Evolutionary conservation across 495 filamentous ascomycete genomes (phyloP).

Genomic region (Aspergillus baeticus): DNA sequence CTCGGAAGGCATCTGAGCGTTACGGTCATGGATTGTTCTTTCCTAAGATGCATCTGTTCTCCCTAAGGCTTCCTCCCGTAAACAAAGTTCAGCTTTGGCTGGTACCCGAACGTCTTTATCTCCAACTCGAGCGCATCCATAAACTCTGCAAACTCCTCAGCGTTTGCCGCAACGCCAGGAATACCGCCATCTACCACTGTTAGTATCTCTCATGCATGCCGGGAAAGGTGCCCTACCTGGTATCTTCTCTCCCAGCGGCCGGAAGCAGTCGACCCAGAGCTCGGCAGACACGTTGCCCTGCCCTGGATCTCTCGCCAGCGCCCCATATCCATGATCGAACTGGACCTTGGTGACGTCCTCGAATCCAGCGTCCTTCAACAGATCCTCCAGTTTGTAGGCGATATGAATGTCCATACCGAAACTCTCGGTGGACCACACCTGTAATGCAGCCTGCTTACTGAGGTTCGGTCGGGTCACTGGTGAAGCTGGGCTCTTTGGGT

Average conservation of each 20-base stretch:
- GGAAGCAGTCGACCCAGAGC: constrained; percentile 7
- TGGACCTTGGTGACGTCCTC: constrained; percentile 2
- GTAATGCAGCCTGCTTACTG: not conserved
- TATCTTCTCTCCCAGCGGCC: constrained; percentile 8
- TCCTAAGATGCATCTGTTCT: not conserved
- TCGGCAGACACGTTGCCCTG: not conserved
- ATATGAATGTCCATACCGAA: constrained; percentile 11
- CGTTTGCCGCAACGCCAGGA: constrained; percentile 3
- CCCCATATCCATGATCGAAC: constrained; percentile 8
- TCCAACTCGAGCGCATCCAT: constrained; percentile 2
- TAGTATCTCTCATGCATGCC: not conserved
- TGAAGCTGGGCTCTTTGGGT: not conserved
- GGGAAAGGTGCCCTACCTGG: not conserved
- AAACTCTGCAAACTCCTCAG: constrained; percentile 3
- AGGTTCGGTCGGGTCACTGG: not conserved
- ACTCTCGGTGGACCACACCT: constrained; percentile 7
- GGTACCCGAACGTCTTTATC: constrained; percentile 9
- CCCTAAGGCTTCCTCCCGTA: not conserved
- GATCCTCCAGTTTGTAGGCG: constrained; percentile 3
- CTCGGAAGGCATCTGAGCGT: too few species aligned
- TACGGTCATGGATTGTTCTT: not conserved
- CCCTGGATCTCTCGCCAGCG: not conserved
- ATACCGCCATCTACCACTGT: constrained; percentile 5
- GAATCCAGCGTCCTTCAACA: not conserved
- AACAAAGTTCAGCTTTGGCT: constrained; percentile 6